phyloP scores from a whole-genome alignment of 2,329 filamentous ascomycete species.

The Penicillium thymicola region DNA sequence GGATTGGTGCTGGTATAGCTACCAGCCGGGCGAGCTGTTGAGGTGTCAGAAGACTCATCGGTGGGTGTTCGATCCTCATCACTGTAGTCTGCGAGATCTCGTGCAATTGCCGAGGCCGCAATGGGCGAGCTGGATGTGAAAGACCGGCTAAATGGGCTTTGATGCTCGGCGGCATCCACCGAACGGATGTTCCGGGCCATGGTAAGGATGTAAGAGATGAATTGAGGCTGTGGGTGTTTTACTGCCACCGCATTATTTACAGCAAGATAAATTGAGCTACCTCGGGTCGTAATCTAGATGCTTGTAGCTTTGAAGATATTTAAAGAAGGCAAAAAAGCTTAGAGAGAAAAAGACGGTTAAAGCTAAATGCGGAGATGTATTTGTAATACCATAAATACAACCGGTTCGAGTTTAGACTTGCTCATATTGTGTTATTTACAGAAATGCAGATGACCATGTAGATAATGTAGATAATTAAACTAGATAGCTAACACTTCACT shows the following conservation, averaged over 20 bases:
- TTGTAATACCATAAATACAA: not conserved
- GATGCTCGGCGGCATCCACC: conserved; percentile 27
- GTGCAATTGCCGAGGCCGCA: conserved; percentile 62
- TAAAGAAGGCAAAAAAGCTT: not conserved
- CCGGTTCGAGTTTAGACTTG: not conserved
- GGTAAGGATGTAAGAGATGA: conserved; percentile 11
- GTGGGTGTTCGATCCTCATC: conserved; percentile 51
- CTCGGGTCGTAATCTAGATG: not conserved
- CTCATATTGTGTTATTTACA: not conserved
- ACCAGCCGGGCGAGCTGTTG: conserved; percentile 42
- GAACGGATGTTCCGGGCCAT: conserved; percentile 31
- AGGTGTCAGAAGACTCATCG: conserved; percentile 39
- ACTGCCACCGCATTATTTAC: conserved; percentile 3
- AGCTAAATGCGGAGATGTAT: conserved; percentile 7
- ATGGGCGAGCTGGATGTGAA: conserved; percentile 62
- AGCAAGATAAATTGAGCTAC: not conserved
- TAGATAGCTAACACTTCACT: not conserved
- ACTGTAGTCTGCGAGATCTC: conserved; percentile 63
- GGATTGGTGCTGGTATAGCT: conserved; percentile 36
- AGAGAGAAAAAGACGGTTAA: conserved; percentile 1
- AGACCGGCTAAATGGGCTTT: conserved; percentile 37
- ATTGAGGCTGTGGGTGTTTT: not conserved
- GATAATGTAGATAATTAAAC: not conserved
- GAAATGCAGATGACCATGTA: not conserved
- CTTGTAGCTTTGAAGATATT: not conserved